Evolutionary conservation across 495 filamentous ascomycete species (phyloP).

Genomic region (Baudoinia panamericana): DNA sequence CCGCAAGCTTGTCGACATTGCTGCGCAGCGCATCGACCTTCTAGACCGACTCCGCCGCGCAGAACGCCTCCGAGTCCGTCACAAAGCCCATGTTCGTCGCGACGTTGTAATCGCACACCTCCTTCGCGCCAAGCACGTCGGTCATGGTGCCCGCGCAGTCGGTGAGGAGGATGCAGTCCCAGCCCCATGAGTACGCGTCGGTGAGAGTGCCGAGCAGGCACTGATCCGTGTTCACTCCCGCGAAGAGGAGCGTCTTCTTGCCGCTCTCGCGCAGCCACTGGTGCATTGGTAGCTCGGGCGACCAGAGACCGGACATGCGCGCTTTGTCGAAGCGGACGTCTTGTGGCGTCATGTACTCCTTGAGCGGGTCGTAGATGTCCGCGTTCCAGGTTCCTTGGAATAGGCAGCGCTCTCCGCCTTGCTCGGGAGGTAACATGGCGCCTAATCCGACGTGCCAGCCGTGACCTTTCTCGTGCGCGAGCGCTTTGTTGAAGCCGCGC

Average conservation of each 20-base stretch:
- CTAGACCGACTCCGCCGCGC: conserved; percentile 5
- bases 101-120: conserved; percentile 21
- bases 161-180: conserved; percentile 20
- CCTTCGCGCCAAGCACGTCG: conserved; percentile 12
- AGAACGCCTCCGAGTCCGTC: conserved; percentile 15
- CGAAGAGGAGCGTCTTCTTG: conserved; percentile 23
- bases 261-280: conserved; percentile 17
- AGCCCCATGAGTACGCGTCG: conserved; percentile 21
- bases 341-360: conserved; percentile 7
- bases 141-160: conserved; percentile 23
- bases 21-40: too few relatives aligned
- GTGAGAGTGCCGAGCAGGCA: conserved; percentile 21
- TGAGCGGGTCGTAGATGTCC: conserved; percentile 20
- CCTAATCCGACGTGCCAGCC: conserved; percentile 21
- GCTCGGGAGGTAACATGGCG: conserved; percentile 15
- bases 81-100: conserved; percentile 23
- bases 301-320: conserved; percentile 18
- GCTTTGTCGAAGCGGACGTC: conserved; percentile 22
- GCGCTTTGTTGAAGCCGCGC: conserved; percentile 18
- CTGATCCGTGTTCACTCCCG: conserved; percentile 23
- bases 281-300: conserved; percentile 17
- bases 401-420: conserved; percentile 18
- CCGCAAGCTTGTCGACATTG: too few relatives aligned
- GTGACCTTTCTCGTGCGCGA: conserved; percentile 16
- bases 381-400: conserved; percentile 23